A percentile compares a stretch with the other conserved stretches of the same genome.
Evolutionary conservation across 176 grass and related monocot genomes (phyloP).

Genomic region (Triticum timopheevii): DNA sequence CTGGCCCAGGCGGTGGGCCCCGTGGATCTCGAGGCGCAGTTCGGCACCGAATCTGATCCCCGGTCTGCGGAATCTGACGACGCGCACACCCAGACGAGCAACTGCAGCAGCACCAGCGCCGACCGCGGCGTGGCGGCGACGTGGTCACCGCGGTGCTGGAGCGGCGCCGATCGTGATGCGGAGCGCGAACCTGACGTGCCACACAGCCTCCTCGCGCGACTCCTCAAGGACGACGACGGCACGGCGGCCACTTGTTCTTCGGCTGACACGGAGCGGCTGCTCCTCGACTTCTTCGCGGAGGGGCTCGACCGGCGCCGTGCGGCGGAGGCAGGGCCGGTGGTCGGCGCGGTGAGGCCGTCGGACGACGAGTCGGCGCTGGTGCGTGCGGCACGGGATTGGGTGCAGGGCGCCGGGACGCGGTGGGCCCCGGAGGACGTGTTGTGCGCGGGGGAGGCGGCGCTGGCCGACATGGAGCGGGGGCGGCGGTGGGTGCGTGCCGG

Average conservation of each 20-base stretch:
- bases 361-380: not conserved
- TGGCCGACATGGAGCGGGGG: slow-evolving; percentile 58
- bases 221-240: slow-evolving; percentile 6
- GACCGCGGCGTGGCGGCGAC: not conserved
- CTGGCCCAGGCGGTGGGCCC: slow-evolving; percentile 25
- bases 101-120: not conserved
- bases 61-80: not conserved
- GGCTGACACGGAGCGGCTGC: slow-evolving; percentile 24
- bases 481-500: slow-evolving; percentile 34
- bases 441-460: slow-evolving; percentile 32
- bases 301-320: not conserved
- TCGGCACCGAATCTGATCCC: slow-evolving; percentile 29
- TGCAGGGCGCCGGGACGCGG: slow-evolving; percentile 20
- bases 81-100: not conserved
- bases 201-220: slow-evolving; percentile 29
- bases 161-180: not conserved
- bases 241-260: not conserved
- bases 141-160: not conserved
- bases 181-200: slow-evolving; percentile 1
- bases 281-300: slow-evolving; percentile 75
- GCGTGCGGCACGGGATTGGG: slow-evolving; percentile 40
- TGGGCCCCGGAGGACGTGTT: slow-evolving; percentile 48
- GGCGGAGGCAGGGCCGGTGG: not conserved
- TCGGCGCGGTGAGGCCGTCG: not conserved
- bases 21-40: slow-evolving; percentile 48